These are phyloP conservation scores for Colletotrichum sp. DNA, from an alignment of 2,329 filamentous ascomycete species.

Conservation along the genomic window DNA sequence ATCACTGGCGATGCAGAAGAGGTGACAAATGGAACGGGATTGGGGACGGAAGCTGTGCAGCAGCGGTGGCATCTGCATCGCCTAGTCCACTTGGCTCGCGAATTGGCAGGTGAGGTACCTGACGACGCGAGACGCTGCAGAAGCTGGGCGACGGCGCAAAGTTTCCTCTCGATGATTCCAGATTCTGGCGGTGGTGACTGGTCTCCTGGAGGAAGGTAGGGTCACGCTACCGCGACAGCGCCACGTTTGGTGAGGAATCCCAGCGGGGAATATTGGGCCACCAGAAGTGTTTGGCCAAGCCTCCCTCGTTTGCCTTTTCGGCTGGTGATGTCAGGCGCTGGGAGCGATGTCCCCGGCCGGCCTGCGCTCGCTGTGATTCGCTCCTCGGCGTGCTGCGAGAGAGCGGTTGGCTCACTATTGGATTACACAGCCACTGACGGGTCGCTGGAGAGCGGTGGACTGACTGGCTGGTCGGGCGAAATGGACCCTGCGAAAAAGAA, in stretches of 20 bases:
- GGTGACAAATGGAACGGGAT: background rate
- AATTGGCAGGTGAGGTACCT: background rate
- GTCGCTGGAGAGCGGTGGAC: background rate
- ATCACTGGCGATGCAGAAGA: background rate
- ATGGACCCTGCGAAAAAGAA: background rate
- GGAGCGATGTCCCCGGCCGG: background rate
- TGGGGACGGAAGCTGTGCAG: background rate
- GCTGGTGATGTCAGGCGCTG: slow-evolving; percentile 13
- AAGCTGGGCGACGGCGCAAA: background rate
- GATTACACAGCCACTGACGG: slow-evolving; percentile 2
- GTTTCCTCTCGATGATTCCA: background rate
- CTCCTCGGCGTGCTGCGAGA: background rate
- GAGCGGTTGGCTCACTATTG: background rate
- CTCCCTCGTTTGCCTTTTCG: background rate
- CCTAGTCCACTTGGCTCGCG: background rate
- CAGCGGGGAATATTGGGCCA: background rate
- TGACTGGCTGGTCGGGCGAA: background rate
- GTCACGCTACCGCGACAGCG: slow-evolving; percentile 4
- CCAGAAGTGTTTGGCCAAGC: background rate
- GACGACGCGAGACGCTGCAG: background rate
- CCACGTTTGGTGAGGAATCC: slow-evolving; percentile 8
- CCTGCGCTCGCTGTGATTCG: background rate
- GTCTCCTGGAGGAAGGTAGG: background rate
- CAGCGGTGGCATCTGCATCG: background rate
- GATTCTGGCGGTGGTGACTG: background rate